Conservation (phyloP, 2,329 filamentous ascomycete species). For the Pseudogymnoascus sp. region DNA sequence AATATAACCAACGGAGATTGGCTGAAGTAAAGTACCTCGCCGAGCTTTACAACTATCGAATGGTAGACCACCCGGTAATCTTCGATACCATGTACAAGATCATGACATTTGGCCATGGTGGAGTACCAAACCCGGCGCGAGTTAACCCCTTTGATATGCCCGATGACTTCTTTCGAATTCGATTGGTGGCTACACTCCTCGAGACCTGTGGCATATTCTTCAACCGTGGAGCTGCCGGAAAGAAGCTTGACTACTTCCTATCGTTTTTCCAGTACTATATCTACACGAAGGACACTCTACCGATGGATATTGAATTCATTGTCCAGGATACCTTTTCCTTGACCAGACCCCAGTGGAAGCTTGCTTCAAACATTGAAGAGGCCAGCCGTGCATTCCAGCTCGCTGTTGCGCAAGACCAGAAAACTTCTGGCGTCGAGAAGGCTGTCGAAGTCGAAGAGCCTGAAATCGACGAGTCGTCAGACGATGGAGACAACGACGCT, state of each 20-base stretch:
- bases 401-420: slow-evolving; percentile 85
- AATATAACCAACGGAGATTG: slow-evolving; percentile 89
- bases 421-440: slow-evolving; percentile 66
- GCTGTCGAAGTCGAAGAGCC: slow-evolving; percentile 63
- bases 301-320: slow-evolving; percentile 96
- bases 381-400: slow-evolving; percentile 77
- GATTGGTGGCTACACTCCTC: slow-evolving; percentile 77
- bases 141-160: slow-evolving; percentile 75
- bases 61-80: slow-evolving; percentile 90
- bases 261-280: slow-evolving; percentile 98
- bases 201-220: slow-evolving; percentile 97
- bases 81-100: slow-evolving; percentile 95
- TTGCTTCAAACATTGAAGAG: slow-evolving; percentile 73
- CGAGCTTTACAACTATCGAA: slow-evolving; percentile 94
- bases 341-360: slow-evolving; percentile 86
- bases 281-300: slow-evolving; percentile 77
- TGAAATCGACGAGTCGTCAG: slow-evolving; percentile 63
- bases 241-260: slow-evolving; percentile 96
- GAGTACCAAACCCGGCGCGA: slow-evolving; percentile 71
- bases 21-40: slow-evolving; percentile 95
- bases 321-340: slow-evolving; percentile 85
- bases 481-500: slow-evolving; percentile 57
- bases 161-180: slow-evolving; percentile 94
- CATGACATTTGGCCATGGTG: slow-evolving; percentile 84
- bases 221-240: slow-evolving; percentile 84